Conservation (phyloP, 352 stramenopile species). For the Pythium graminicola region DNA sequence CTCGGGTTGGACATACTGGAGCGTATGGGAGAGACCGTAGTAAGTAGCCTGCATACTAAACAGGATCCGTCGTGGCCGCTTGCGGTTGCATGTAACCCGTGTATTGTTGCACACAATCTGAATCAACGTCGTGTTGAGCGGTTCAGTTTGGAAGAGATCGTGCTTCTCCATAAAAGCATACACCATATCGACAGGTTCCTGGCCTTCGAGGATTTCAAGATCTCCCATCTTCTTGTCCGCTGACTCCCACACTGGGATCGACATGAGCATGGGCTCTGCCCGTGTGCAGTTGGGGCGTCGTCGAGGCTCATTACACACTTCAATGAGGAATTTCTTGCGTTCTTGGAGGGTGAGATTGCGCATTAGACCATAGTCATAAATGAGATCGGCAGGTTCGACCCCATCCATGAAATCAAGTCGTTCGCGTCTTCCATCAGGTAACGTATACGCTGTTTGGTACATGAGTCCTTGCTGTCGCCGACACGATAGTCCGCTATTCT, state of each 20-base stretch:
- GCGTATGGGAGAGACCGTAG: constrained; percentile 49
- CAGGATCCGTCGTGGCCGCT: constrained; percentile 51
- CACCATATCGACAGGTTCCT: constrained; percentile 76
- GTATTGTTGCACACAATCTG: constrained; percentile 69
- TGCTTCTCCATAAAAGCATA: constrained; percentile 85
- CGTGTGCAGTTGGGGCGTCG: constrained; percentile 67
- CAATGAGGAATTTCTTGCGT: constrained; percentile 58
- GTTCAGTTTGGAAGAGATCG: constrained; percentile 74
- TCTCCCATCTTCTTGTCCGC: constrained; percentile 62
- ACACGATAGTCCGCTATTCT: constrained; percentile 45
- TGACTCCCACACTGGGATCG: constrained; percentile 71
- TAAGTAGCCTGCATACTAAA: constrained; percentile 81
- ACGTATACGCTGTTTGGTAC: constrained; percentile 54
- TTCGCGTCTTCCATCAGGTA: constrained; percentile 40
- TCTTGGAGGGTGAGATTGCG: constrained; percentile 61
- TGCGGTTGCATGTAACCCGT: constrained; percentile 48
- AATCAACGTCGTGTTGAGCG: constrained; percentile 66
- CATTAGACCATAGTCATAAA: constrained; percentile 67
- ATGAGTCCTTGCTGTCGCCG: constrained; percentile 50
- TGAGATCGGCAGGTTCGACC: constrained; percentile 63
- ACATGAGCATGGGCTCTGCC: constrained; percentile 63
- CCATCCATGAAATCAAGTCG: constrained; percentile 66
- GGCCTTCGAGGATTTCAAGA: constrained; percentile 65
- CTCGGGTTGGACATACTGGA: constrained; percentile 74
- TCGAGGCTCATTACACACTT: constrained; percentile 62